Evolutionary conservation across 805 yeast genomes (phyloP).

Genomic region (Spathaspora hagerdaliae): DNA sequence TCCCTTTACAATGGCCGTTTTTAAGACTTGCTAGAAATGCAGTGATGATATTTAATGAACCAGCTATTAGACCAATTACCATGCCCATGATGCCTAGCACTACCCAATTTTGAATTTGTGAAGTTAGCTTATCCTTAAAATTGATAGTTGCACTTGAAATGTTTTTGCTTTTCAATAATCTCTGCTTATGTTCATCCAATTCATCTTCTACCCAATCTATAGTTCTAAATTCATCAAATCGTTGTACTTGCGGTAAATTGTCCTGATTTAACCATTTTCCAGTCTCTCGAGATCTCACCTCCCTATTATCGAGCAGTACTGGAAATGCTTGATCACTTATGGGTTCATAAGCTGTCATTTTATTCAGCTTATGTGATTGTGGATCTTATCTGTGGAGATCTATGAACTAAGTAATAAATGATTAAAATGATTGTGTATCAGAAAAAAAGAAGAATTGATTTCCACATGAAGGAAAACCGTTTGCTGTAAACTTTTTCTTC

Average conservation of each 20-base stretch:
- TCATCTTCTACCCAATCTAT: slow-evolving; percentile 71
- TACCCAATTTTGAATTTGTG: slow-evolving; percentile 59
- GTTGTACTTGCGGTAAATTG: slow-evolving; percentile 34
- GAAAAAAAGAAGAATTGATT: too few relatives aligned
- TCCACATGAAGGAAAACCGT: too few relatives aligned
- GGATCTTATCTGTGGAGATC: too few relatives aligned
- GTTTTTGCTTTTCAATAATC: slow-evolving; percentile 18
- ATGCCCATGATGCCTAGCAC: slow-evolving; percentile 74
- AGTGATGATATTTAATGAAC: slow-evolving; percentile 72
- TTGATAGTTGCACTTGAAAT: slow-evolving; percentile 3
- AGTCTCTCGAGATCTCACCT: slow-evolving; percentile 18
- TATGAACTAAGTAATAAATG: too few relatives aligned
- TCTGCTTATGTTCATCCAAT: slow-evolving; percentile 40
- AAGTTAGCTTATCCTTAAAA: slow-evolving; percentile 22
- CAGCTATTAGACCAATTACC: slow-evolving; percentile 79
- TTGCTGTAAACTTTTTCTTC: too few relatives aligned
- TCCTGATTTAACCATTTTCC: slow-evolving; percentile 40
- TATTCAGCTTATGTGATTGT: too few relatives aligned
- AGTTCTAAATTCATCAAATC: slow-evolving; percentile 60
- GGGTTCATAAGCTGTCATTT: too few relatives aligned
- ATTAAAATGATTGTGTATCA: too few relatives aligned
- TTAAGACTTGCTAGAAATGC: slow-evolving; percentile 81
- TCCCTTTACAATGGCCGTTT: slow-evolving; percentile 69
- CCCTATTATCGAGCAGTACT: not conserved
- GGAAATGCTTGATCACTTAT: not conserved